Base-by-base conservation (phyloP, 176 grass and related monocot genomes). In the Neostapfia colusana region DNA sequence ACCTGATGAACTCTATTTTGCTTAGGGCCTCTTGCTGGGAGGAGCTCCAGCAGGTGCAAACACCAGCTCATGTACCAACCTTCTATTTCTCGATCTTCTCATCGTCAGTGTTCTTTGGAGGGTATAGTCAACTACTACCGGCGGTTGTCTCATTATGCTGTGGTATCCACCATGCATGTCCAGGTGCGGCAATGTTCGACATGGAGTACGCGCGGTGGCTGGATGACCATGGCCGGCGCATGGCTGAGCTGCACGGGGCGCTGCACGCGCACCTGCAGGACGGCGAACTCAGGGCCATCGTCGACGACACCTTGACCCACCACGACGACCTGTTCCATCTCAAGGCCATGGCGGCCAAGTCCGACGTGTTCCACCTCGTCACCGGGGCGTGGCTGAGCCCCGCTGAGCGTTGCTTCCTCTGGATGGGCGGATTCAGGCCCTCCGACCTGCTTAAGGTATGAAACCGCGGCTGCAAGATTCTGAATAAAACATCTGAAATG, bases 371-470 rank as follows among this genome's bases (percentile, higher is more conserved):
- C 73, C 94, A 97, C 65, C 82, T 97, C 72, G 85, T 97, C 67
- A 85, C 84, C 7, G 94, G 94, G 38, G 74, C 69, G 81, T 97
- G 94, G 94, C 72, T 79, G 2, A 87, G 81, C 38, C 90, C 90
- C 0, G 84, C 88, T 0, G 93, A 97, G 57, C 78, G 90, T 17
- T 97, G 90, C 78, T 97, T 89, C 79, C 78, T 93, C 28, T 97
- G 93, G 93, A 93, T 97, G 77, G 88, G 84, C 13, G 93, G 93
- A 24, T 97, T 97, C 80, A 72, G 75, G 74, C 93, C 93, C 44
- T 97, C 93, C 3, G 88, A 93, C 35, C 86, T 97, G 67, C 71
- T 97, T 86, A 93, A 87, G 88, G 93, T 86, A 79, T 61, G 80
- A 2, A 24, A 5, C 18, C 10, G 16, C 5, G 2, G 63, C 79